Evolutionary conservation across 768 basidiomycete species (phyloP), one percentile per base, ranked within the genome.

Genomic region (Phaeolepiota aurea): DNA sequence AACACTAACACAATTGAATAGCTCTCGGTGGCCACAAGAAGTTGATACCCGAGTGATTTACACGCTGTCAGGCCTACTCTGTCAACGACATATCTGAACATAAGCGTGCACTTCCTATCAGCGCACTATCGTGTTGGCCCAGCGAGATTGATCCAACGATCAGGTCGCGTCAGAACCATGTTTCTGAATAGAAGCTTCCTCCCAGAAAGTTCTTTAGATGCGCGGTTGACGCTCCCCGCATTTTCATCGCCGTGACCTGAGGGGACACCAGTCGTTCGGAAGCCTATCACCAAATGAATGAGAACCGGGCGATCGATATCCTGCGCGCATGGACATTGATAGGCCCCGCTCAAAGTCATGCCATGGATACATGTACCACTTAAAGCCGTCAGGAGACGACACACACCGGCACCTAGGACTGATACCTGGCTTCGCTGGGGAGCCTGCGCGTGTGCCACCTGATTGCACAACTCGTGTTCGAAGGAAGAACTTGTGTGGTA

Each of bases 121-220:
- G 33, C 33, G 33, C 33, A 7, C 33, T 35, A 35, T 35, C 33
- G 18, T 35, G 18, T 35, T 35, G 12, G n/a, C 18, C 12, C 33
- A 35, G n/a, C 18, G 16, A 35, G 33, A 35, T 35, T 35, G 33
- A 35, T 35, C 9, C 33, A 35, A 15, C 7, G 12, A 35, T 35
- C 33, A 16, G n/a, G 18, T 15, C 25, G 21, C 23, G n/a, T n/a
- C n/a, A n/a, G n/a, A n/a, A 18, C 14, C 30, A 25, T 43, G n/a
- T 31, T 42, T 20, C 28, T 38, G 36, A 45, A n/a, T n/a, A n/a
- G n/a, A n/a, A n/a, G n/a, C n/a, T n/a, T n/a, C n/a, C n/a, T n/a
- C n/a, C n/a, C 21, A 37, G 36, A 43, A 32, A 35, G 37, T 16
- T 45, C 33, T 16, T 9, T 5, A 7, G 33, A 15, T n/a, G n/a